Evolutionary conservation across 1,284 basidiomycete genomes (phyloP).

Genomic region (Trametes hirsuta): DNA sequence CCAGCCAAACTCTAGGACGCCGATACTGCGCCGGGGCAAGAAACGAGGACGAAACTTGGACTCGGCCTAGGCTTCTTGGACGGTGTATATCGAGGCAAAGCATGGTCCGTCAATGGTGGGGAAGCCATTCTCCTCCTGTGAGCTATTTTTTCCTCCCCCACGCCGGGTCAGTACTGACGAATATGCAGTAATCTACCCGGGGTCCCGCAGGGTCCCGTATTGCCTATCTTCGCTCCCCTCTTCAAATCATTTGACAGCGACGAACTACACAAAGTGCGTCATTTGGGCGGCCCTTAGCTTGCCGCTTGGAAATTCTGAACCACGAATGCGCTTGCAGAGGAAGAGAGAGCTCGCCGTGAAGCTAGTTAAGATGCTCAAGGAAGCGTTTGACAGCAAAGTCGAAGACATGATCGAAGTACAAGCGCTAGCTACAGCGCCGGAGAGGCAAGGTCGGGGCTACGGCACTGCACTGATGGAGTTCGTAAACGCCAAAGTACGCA

Average conservation of each 20-base stretch:
- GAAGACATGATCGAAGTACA: slow-evolving; percentile 5
- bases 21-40: slow-evolving; percentile 1
- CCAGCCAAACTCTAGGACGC: neutral
- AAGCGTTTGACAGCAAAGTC: neutral
- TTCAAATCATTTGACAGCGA: neutral
- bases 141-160: neutral
- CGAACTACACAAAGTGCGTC: slow-evolving; percentile 2
- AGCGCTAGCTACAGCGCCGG: slow-evolving; percentile 2
- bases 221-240: neutral
- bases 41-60: neutral
- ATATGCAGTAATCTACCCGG: neutral
- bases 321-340: neutral
- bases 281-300: neutral
- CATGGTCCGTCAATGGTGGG: neutral
- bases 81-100: neutral
- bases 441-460: slow-evolving; percentile 6
- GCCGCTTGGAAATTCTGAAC: neutral
- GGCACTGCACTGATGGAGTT: slow-evolving; percentile 1
- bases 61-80: neutral
- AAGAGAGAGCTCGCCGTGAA: neutral
- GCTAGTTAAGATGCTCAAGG: neutral
- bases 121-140: neutral
- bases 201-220: neutral
- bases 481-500: slow-evolving; percentile 1
- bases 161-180: neutral